A percentile compares a stretch with the other conserved stretches of the same genome.
Evolutionary conservation across 2,329 filamentous ascomycete species (phyloP).

Genomic region (Pseudocercospora cruenta): DNA sequence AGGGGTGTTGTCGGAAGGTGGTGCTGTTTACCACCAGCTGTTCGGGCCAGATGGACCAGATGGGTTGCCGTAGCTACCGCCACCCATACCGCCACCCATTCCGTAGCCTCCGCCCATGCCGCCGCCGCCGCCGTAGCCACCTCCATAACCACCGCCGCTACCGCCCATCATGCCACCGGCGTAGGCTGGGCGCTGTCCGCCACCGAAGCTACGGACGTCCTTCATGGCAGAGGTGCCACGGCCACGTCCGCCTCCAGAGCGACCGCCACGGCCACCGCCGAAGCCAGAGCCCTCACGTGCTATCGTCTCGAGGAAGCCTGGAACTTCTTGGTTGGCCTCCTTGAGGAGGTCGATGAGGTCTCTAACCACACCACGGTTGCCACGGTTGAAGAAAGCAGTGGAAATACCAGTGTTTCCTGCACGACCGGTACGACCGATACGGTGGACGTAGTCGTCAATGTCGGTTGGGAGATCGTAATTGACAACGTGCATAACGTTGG

Average conservation of each 20-base stretch:
- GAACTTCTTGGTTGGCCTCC: constrained; percentile 97
- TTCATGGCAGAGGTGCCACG: constrained; percentile 73
- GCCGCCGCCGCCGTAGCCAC: constrained; percentile 42
- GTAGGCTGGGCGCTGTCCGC: constrained; percentile 59
- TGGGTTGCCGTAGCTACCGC: constrained; percentile 31
- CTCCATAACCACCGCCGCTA: constrained; percentile 57
- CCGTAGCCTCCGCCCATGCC: constrained; percentile 41
- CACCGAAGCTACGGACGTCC: constrained; percentile 72
- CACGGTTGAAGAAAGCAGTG: constrained; percentile 99
- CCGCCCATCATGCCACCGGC: constrained; percentile 61
- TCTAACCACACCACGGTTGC: constrained; percentile 95
- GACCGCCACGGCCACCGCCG: constrained; percentile 68
- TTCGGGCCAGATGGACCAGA: constrained; percentile 28
- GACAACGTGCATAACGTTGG: constrained; percentile 94
- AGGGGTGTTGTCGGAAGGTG: constrained; percentile 15
- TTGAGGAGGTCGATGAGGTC: constrained; percentile 97
- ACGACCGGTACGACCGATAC: constrained; percentile 99
- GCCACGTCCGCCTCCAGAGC: constrained; percentile 69
- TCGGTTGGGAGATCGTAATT: constrained; percentile 99
- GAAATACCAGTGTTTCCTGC: constrained; percentile 98
- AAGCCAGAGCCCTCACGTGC: constrained; percentile 87
- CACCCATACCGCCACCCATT: constrained; percentile 50
- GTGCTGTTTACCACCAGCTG: constrained; percentile 33
- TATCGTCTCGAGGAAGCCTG: constrained; percentile 92
- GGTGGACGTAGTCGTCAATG: constrained; percentile 98